Base-by-base conservation (phyloP, 2,329 filamentous ascomycete species). In the Sclerotinia trifoliorum region DNA sequence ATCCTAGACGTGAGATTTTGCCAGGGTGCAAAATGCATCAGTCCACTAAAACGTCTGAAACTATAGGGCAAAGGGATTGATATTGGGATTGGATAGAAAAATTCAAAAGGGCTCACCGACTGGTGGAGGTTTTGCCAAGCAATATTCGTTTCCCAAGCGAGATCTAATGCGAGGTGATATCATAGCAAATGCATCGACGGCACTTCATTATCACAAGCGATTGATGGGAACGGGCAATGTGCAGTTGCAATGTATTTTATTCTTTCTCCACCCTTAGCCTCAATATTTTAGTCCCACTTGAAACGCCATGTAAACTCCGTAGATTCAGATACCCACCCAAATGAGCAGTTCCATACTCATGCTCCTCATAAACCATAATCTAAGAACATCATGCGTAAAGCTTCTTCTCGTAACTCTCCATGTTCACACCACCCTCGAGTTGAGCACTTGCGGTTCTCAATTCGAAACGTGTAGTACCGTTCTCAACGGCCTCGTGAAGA, bases 401-500 rank as follows among this genome's bases (percentile, higher is more conserved):
- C 87, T 98, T 99, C 91, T 99, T 99, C 85, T 98, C 95, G 80
- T 96, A 98, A 79, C 92, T 94, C 84, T 98, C 93, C 86, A 99
- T 93, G 83, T 98, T 96, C 71, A 99, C 94, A 78, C 94, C 95
- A 73, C 95, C 95, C 85, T 99, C 95, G 69, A 96, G 86, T 86
- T 97, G 93, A 63, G 95, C 95, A 80, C 93, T 97, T 70, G 93
- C 91, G 70, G 93, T 98, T 76, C 95, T 87, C 77, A 98, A 85
- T 85, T 99, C 95, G 79, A 99, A 99, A 77, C 95, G 88, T 67
- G 97, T 89, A 62, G 83, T 87, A 70, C 94, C 93, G 44, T 87
- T 84, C 73, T 83, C 81, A 39, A 97, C 94, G 73, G 86, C 86
- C 72, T 90, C 82, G 79, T 94, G 93, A 69, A 99, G 85, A 75